phyloP scores from a whole-genome alignment of 2,329 filamentous ascomycete species.

The Arthrobotrys conoides region DNA sequence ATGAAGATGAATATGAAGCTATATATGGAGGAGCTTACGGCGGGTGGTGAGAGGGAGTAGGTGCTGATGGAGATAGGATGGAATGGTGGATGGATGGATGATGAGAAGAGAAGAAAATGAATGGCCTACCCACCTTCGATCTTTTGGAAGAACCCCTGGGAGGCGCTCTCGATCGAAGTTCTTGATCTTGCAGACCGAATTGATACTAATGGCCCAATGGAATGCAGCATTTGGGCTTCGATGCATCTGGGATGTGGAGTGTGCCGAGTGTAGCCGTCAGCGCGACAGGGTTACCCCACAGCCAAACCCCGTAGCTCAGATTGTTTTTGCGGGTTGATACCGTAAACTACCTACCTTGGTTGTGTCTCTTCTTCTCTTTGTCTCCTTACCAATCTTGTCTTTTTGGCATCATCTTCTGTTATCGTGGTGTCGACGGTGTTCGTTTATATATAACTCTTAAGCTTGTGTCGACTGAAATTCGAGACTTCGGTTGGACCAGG shows the following conservation, averaged over 20 bases:
- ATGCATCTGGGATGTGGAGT: constrained; percentile 21
- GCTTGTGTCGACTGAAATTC: too few species aligned
- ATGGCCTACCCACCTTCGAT: background rate
- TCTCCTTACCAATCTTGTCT: too few species aligned
- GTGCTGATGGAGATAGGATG: background rate
- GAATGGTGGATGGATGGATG: background rate
- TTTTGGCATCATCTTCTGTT: too few species aligned
- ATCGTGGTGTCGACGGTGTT: too few species aligned
- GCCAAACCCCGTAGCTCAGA: constrained; percentile 3
- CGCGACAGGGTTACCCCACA: constrained; percentile 16
- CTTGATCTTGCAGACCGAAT: background rate
- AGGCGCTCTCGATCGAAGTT: constrained; percentile 34
- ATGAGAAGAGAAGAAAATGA: background rate
- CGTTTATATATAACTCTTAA: too few species aligned
- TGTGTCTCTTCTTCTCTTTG: background rate
- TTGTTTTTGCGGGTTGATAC: background rate
- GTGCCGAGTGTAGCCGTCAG: constrained; percentile 56
- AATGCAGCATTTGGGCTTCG: background rate
- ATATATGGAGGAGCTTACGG: background rate
- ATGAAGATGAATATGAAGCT: too few species aligned
- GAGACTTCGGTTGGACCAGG: too few species aligned
- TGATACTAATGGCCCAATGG: background rate
- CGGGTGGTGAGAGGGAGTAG: too few species aligned
- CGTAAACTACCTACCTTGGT: background rate
- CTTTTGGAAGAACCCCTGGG: constrained; percentile 5